These are phyloP conservation scores for Nepenthes gracilis DNA, from an alignment of 148 eudicot species.

Conservation along the genomic window DNA sequence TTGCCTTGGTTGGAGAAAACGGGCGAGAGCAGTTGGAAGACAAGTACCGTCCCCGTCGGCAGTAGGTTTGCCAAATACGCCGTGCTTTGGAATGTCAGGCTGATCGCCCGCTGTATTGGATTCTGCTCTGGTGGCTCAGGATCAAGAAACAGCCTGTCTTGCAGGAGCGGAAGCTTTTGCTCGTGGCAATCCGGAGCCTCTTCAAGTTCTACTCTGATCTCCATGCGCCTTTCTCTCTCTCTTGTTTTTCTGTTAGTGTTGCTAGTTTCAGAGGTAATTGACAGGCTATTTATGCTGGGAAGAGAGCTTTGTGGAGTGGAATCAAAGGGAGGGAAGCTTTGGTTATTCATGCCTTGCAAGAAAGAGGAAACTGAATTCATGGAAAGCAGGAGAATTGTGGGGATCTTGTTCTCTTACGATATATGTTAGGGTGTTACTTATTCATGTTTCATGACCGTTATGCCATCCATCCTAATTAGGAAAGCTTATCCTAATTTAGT, in stretches of 20 bases:
- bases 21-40: slow-evolving; percentile 65
- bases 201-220: slow-evolving; percentile 17
- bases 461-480: too few relatives aligned
- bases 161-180: slow-evolving; percentile 41
- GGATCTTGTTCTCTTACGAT: background rate
- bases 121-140: slow-evolving; percentile 26
- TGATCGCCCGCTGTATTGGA: slow-evolving; percentile 40
- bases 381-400: background rate
- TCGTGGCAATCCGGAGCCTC: slow-evolving; percentile 11
- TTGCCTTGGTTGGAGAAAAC: slow-evolving; percentile 55
- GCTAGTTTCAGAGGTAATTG: background rate
- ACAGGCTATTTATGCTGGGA: background rate
- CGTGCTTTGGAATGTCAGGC: slow-evolving; percentile 60
- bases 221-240: slow-evolving; percentile 10
- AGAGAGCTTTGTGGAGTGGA: slow-evolving; percentile 18
- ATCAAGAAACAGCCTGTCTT: slow-evolving; percentile 9
- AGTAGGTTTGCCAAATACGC: slow-evolving; percentile 61
- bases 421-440: too few relatives aligned
- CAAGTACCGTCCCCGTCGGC: slow-evolving; percentile 69
- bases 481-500: too few relatives aligned
- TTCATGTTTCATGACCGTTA: too few relatives aligned
- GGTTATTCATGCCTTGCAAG: slow-evolving; percentile 51
- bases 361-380: slow-evolving; percentile 14
- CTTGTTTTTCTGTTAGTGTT: background rate
- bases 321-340: slow-evolving; percentile 21